A percentile compares a stretch with the other conserved stretches of the same genome.
Evolutionary conservation across 345 rosid species (phyloP).

Genomic region (Mallotus nudiflorus): DNA sequence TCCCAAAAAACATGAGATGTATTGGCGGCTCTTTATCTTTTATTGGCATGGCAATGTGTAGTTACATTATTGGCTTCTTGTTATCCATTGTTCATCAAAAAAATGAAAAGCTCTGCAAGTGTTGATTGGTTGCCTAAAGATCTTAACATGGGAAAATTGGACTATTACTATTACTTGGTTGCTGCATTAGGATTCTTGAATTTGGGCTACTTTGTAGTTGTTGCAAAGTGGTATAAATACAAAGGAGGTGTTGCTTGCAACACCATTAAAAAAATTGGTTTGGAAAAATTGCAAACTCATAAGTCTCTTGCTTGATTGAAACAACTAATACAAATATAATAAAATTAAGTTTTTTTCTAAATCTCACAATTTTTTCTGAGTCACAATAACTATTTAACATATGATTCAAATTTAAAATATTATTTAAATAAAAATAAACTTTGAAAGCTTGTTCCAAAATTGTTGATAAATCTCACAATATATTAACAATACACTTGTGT

Average conservation of each 20-base stretch:
- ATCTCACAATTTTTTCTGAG: too few species aligned
- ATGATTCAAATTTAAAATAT: too few species aligned
- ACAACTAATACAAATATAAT: too few species aligned
- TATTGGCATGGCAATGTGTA: neutral
- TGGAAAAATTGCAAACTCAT: neutral
- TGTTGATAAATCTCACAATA: too few species aligned
- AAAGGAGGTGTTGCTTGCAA: neutral
- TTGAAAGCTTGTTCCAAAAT: too few species aligned
- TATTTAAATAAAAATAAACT: too few species aligned
- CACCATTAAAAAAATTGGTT: neutral
- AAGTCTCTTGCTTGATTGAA: neutral
- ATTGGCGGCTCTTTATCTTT: neutral
- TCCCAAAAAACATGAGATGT: conserved; percentile 23
- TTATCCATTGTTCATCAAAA: neutral
- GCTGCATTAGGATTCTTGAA: neutral
- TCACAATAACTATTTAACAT: too few species aligned
- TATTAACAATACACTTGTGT: too few species aligned
- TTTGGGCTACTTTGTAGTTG: conserved; percentile 1
- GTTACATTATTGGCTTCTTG: conserved; percentile 2
- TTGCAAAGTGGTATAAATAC: conserved; percentile 3
- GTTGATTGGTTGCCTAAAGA: conserved; percentile 3
- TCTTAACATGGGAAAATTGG: conserved; percentile 1
- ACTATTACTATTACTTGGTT: conserved; percentile 5
- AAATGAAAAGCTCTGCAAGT: neutral
- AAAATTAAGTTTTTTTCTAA: too few species aligned